Percentiles rank a stretch among this genome's conserved stretches.
Evolutionary conservation across 1,284 basidiomycete species (phyloP).

Genomic region (Porodaedalea pini): DNA sequence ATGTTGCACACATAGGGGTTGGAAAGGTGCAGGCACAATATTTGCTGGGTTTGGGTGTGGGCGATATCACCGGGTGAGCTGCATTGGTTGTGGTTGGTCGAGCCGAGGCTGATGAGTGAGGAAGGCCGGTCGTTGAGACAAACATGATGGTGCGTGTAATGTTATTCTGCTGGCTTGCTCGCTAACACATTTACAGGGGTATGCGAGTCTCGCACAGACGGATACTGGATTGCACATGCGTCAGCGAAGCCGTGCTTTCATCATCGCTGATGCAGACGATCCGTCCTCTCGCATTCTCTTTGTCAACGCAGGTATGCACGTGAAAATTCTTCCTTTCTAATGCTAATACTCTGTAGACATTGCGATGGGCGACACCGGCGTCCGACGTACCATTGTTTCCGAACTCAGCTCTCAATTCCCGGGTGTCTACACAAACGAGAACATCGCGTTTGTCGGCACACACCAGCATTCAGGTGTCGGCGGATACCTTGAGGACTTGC

Average conservation of each 20-base stretch:
- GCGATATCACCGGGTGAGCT: conserved; percentile 70
- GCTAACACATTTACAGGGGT: conserved; percentile 48
- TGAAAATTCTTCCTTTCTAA: neutral
- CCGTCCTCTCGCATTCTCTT: conserved; percentile 64
- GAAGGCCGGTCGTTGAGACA: conserved; percentile 70
- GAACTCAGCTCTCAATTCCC: conserved; percentile 54
- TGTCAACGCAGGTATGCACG: conserved; percentile 61
- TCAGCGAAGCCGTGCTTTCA: conserved; percentile 72
- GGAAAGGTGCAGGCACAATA: conserved; percentile 17
- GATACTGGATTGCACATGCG: conserved; percentile 81
- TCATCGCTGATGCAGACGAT: conserved; percentile 59
- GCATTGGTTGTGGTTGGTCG: neutral
- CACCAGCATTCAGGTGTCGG: conserved; percentile 79
- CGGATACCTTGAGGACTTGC: conserved; percentile 73
- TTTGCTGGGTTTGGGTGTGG: conserved; percentile 37
- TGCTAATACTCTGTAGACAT: conserved; percentile 45
- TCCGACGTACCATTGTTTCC: conserved; percentile 66
- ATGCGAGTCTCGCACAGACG: conserved; percentile 64
- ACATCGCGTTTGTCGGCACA: conserved; percentile 76
- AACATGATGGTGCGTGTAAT: conserved; percentile 62
- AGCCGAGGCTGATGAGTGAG: too few species aligned
- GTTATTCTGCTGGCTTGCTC: neutral
- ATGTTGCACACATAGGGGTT: neutral
- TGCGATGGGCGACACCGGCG: conserved; percentile 76
- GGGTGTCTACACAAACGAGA: conserved; percentile 63